A percentile compares a stretch with the other conserved stretches of the same genome.
Conservation (phyloP, 768 basidiomycete species). For the Leccinum rimulosum region DNA sequence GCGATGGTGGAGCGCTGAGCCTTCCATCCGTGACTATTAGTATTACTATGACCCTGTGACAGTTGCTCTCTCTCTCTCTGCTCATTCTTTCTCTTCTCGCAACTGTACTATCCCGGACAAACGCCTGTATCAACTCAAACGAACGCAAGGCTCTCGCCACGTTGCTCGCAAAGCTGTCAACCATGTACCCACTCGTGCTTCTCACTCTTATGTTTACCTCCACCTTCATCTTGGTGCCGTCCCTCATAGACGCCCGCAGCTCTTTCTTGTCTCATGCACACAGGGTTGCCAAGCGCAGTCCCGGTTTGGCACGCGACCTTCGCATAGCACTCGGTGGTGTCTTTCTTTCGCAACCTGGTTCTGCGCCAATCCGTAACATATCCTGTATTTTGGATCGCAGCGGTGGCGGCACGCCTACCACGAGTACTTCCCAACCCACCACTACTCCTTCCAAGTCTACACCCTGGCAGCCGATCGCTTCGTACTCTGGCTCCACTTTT, state of each 20-base stretch:
- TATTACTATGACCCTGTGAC: too few relatives aligned
- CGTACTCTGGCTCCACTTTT: conserved; percentile 67
- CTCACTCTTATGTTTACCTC: too few relatives aligned
- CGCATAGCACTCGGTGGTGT: conserved; percentile 61
- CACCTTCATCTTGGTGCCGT: conserved; percentile 1
- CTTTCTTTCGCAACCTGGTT: conserved; percentile 41
- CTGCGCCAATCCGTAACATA: conserved; percentile 27
- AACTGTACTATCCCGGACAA: too few relatives aligned
- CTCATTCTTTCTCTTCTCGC: too few relatives aligned
- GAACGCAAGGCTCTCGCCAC: too few relatives aligned
- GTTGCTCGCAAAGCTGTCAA: too few relatives aligned
- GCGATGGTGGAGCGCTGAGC: too few relatives aligned
- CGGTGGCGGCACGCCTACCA: conserved; percentile 24
- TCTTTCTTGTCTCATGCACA: conserved; percentile 47
- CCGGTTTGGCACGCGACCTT: conserved; percentile 63
- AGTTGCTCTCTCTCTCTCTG: too few relatives aligned
- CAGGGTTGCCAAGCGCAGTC: conserved; percentile 51
- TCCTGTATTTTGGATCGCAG: conserved; percentile 34
- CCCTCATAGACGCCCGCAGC: conserved; percentile 21
- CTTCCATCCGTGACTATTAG: too few relatives aligned
- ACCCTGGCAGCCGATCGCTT: conserved; percentile 55
- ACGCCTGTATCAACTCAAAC: too few relatives aligned
- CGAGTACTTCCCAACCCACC: conserved; percentile 18
- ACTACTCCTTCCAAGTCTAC: conserved; percentile 16
- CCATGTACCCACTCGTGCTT: too few relatives aligned